These are phyloP conservation scores for Bruguiera gymnorhiza DNA, from an alignment of 345 rosid genomes.

Conservation along the genomic window DNA sequence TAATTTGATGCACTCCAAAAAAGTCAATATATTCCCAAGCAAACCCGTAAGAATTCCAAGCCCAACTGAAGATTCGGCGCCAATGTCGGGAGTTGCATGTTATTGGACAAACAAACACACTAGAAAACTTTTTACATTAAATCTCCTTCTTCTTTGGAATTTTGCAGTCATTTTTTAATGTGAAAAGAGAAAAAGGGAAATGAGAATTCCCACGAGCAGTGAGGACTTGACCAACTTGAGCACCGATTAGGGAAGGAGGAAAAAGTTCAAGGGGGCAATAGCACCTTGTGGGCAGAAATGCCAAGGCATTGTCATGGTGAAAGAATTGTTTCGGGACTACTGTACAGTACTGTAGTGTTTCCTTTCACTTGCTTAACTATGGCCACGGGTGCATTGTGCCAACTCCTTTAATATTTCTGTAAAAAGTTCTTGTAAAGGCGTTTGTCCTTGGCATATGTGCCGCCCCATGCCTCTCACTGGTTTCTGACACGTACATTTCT, in stretches of 20 bases:
- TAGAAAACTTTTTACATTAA: slow-evolving; percentile 28
- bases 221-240: not conserved
- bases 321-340: not conserved
- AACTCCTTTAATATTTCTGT: not conserved
- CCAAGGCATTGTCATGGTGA: not conserved
- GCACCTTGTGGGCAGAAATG: not conserved
- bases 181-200: not conserved
- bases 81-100: slow-evolving; percentile 31
- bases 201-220: not conserved
- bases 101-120: slow-evolving; percentile 13
- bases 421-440: slow-evolving; percentile 8
- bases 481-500: slow-evolving; percentile 14
- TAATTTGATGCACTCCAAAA: not conserved
- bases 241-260: not conserved
- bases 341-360: not conserved
- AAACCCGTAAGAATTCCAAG: not conserved
- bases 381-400: slow-evolving; percentile 1
- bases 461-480: not conserved
- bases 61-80: slow-evolving; percentile 26
- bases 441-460: slow-evolving; percentile 10
- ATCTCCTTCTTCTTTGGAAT: not conserved
- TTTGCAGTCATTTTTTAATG: slow-evolving; percentile 7
- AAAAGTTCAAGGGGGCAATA: not conserved
- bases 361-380: not conserved
- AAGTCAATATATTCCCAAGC: not conserved